Conservation (phyloP, 1,284 basidiomycete genomes). For the Cryptococcus deneoformans region DNA sequence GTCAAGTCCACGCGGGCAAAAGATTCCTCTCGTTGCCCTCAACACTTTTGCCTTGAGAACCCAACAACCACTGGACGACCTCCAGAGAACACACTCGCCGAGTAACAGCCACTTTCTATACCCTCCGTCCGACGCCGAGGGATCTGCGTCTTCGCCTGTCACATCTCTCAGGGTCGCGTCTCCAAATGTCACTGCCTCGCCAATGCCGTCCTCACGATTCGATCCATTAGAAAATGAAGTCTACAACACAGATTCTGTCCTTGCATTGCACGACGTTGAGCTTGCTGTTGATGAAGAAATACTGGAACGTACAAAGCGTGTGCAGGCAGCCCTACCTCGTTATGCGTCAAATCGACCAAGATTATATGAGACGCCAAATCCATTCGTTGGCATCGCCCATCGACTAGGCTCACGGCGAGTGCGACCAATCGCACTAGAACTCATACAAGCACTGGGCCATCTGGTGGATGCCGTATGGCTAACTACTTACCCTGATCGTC, state of each 20-base stretch:
- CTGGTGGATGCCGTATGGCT: constrained; percentile 43
- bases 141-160: not conserved
- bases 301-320: constrained; percentile 12
- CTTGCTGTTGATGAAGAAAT: constrained; percentile 39
- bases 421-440: constrained; percentile 41
- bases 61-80: not conserved
- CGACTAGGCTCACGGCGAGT: constrained; percentile 36
- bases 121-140: constrained; percentile 2
- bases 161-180: not conserved
- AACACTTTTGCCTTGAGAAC: not conserved
- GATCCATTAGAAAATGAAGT: constrained; percentile 14
- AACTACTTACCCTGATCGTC: constrained; percentile 18
- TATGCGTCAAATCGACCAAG: constrained; percentile 32
- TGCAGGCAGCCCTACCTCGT: constrained; percentile 5
- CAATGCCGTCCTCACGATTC: constrained; percentile 1
- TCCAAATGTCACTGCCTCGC: not conserved
- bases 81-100: not conserved
- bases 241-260: constrained; percentile 38
- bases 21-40: not conserved
- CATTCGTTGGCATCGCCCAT: constrained; percentile 31
- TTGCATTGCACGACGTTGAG: constrained; percentile 39
- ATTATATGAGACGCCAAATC: constrained; percentile 33
- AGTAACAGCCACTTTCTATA: not conserved
- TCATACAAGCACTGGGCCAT: constrained; percentile 40
- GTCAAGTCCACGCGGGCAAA: constrained; percentile 1